These are phyloP conservation scores for Epichloe amarillans DNA, from an alignment of 2,329 filamentous ascomycete genomes.

Conservation along the genomic window DNA sequence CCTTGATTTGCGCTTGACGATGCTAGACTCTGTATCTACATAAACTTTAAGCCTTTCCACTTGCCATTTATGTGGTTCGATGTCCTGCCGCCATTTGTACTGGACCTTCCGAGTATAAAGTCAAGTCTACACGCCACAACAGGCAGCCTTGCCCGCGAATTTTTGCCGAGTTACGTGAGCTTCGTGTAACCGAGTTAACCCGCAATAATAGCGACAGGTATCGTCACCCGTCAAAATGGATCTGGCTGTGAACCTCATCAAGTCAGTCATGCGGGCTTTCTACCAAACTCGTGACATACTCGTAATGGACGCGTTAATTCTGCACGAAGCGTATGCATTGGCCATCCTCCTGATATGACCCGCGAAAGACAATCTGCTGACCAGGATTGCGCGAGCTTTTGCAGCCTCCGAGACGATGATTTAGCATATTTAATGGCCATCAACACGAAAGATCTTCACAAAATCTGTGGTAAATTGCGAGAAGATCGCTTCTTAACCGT, in stretches of 20 bases:
- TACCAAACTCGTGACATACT: conserved; percentile 76
- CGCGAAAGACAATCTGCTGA: neutral
- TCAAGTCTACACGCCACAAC: neutral
- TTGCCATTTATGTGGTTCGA: neutral
- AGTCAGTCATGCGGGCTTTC: conserved; percentile 75
- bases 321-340: conserved; percentile 59
- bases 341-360: conserved; percentile 1
- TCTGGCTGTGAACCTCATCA: conserved; percentile 62
- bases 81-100: too few species aligned
- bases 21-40: neutral
- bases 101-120: neutral
- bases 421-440: conserved; percentile 76
- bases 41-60: neutral
- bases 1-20: neutral
- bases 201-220: neutral
- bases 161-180: neutral
- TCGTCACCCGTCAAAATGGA: conserved; percentile 25
- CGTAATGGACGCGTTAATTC: conserved; percentile 73
- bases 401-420: conserved; percentile 76
- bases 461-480: conserved; percentile 69
- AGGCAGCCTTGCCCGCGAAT: neutral
- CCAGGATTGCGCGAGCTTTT: conserved; percentile 18
- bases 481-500: conserved; percentile 78
- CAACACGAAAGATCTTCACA: conserved; percentile 84
- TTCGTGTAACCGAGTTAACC: neutral